A percentile compares a stretch with the other conserved stretches of the same genome.
Evolutionary conservation across 176 grass and related monocot species (phyloP).

Genomic region (Musa troglodytarum): DNA sequence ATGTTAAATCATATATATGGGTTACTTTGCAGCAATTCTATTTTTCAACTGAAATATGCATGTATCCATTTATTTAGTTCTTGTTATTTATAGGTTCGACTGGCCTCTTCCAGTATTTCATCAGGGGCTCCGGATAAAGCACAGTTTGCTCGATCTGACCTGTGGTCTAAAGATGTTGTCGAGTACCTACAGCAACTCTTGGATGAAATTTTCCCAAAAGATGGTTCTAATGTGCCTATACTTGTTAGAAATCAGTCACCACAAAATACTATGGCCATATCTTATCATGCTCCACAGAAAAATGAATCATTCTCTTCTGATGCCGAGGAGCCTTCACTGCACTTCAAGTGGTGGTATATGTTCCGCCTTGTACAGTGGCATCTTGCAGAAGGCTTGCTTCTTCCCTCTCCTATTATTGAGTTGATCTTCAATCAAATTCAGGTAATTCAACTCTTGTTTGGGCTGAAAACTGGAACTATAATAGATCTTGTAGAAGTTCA

Average conservation of each 20-base stretch:
- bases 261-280: slow-evolving; percentile 39
- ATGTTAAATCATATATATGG: background rate
- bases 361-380: slow-evolving; percentile 86
- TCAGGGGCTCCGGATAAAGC: slow-evolving; percentile 55
- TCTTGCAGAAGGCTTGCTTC: slow-evolving; percentile 73
- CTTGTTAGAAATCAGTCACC: slow-evolving; percentile 62
- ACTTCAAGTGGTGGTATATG: slow-evolving; percentile 94
- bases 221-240: slow-evolving; percentile 31
- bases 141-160: slow-evolving; percentile 42
- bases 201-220: slow-evolving; percentile 79
- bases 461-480: background rate
- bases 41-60: background rate
- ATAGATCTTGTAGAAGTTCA: background rate
- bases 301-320: slow-evolving; percentile 43
- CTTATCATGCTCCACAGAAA: slow-evolving; percentile 50
- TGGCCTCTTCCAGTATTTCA: slow-evolving; percentile 39
- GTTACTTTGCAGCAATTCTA: background rate
- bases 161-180: slow-evolving; percentile 87
- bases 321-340: slow-evolving; percentile 45
- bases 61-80: background rate
- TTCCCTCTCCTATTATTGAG: slow-evolving; percentile 67
- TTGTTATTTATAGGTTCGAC: slow-evolving; percentile 37
- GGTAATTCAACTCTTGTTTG: slow-evolving; percentile 33
- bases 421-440: slow-evolving; percentile 70
- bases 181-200: slow-evolving; percentile 82